These are phyloP conservation scores for Sarcodon aspratus DNA, from an alignment of 768 basidiomycete species.

Conservation along the genomic window DNA sequence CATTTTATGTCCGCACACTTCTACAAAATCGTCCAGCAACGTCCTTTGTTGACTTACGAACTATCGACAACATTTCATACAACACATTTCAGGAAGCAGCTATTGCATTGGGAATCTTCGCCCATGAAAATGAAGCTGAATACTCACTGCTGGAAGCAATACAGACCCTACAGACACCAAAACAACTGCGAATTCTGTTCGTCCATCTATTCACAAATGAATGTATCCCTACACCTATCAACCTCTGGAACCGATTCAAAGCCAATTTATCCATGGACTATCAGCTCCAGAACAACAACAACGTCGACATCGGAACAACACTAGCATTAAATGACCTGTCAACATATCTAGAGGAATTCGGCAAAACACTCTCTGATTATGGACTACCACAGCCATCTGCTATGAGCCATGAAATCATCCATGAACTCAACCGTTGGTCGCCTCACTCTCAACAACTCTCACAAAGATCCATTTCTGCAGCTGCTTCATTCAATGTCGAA, in stretches of 20 bases:
- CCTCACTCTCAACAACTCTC: constrained; percentile 2
- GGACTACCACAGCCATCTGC: constrained; percentile 18
- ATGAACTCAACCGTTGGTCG: constrained; percentile 16
- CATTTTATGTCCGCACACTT: constrained; percentile 21
- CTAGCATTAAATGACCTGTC: constrained; percentile 13
- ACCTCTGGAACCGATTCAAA: constrained; percentile 17
- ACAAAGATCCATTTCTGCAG: constrained; percentile 4
- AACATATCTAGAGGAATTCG: constrained; percentile 12
- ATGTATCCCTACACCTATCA: constrained; percentile 12
- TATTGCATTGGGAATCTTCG: constrained; percentile 12
- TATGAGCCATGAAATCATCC: constrained; percentile 14
- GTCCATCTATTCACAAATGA: constrained; percentile 25
- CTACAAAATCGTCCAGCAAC: constrained; percentile 9
- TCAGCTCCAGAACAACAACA: constrained; percentile 6
- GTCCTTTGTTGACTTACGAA: constrained; percentile 7
- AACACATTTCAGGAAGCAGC: constrained; percentile 14
- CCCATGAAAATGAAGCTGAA: constrained; percentile 13
- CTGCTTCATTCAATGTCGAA: constrained; percentile 12
- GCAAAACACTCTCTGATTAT: constrained; percentile 15
- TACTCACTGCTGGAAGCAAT: constrained; percentile 25
- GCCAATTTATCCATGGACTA: constrained; percentile 14
- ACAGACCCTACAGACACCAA: constrained; percentile 17
- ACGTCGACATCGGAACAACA: constrained; percentile 11
- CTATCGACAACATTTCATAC: constrained; percentile 7
- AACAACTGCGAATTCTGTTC: constrained; percentile 27